Percentiles rank a stretch among this genome's conserved stretches.
Evolutionary conservation across 2,329 filamentous ascomycete genomes (phyloP).

Genomic region (Scleromitrula shiraiana): DNA sequence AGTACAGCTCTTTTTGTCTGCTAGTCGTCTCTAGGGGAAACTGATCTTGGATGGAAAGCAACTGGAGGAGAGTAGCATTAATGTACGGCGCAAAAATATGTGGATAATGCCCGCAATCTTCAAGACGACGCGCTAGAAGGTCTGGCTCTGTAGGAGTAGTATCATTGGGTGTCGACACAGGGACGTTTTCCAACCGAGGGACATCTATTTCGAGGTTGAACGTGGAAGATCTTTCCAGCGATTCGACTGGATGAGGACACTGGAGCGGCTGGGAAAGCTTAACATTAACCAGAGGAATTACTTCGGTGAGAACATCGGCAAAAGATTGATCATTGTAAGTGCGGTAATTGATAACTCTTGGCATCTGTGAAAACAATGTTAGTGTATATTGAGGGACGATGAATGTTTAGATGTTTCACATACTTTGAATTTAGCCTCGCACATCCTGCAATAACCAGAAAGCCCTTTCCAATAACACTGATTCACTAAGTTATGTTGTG

Average conservation of each 20-base stretch:
- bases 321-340: constrained; percentile 6
- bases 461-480: constrained; percentile 6
- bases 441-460: constrained; percentile 9
- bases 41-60: background rate
- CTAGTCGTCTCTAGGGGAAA: background rate
- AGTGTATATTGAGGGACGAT: too few relatives aligned
- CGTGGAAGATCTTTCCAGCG: background rate
- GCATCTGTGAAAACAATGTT: background rate
- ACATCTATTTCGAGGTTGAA: background rate
- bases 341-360: background rate
- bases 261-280: constrained; percentile 2
- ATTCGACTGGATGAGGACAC: background rate
- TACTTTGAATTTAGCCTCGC: constrained; percentile 7
- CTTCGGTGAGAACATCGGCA: background rate
- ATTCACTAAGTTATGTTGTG: background rate
- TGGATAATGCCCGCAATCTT: constrained; percentile 3
- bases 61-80: background rate
- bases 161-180: background rate
- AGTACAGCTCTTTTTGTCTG: constrained; percentile 1
- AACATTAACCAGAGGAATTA: background rate
- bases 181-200: background rate
- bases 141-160: background rate
- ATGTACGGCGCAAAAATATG: constrained; percentile 10
- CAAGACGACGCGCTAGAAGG: constrained; percentile 2
- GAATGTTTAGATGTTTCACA: background rate